Base-by-base conservation (phyloP, 1,139 yeast species). In the Sugiyamaella xylanicola region DNA sequence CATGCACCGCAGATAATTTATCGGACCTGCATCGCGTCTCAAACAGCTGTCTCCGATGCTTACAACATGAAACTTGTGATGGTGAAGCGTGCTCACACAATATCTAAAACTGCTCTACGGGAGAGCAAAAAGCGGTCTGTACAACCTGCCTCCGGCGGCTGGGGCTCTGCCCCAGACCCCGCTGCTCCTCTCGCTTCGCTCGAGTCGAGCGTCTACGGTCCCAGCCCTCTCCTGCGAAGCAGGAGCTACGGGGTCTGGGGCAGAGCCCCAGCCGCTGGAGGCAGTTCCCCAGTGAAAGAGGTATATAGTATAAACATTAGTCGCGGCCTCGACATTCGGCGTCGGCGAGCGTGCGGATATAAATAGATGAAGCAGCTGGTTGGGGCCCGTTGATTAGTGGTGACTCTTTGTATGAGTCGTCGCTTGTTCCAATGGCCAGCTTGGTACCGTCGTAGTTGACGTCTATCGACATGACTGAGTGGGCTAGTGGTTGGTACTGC, bases 401-500 rank as follows among this genome's bases (percentile, higher is more conserved):
- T 15, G 60, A 58, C 51, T 60, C 65, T 39, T 61, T 59, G 52
- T 62, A 68, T 15, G 63, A 54, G 47, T 68, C 72, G 44, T 68
- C 65, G 35, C 67, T 61, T n/a, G 62, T 58, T 4, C 72, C 93
- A 11, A 86, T 77, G 0, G 84, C 87, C 46, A 88, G 67, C 40
- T 77, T 46, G 58, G 70, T 47, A 16, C 74, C 71, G 47, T 57
- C 50, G 9, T 58, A 53, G 43, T 71, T 69, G 35, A 80, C 71
- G 53, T 76, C 86, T 54, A 86, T 57, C 35, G 79, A 75, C 53
- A 82, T 78, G 0, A 87, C 80, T 37, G 82, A 73, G 15, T 70
- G 68, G 1, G 77, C 77, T 52, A 86, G 77, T 57, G 77, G 78
- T 11, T 82, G 79, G 59, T 78, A 82, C 65, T 84, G 85, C 66